phyloP scores from a whole-genome alignment of 2,329 filamentous ascomycete species.

The Pseudocercospora fijiensis region DNA sequence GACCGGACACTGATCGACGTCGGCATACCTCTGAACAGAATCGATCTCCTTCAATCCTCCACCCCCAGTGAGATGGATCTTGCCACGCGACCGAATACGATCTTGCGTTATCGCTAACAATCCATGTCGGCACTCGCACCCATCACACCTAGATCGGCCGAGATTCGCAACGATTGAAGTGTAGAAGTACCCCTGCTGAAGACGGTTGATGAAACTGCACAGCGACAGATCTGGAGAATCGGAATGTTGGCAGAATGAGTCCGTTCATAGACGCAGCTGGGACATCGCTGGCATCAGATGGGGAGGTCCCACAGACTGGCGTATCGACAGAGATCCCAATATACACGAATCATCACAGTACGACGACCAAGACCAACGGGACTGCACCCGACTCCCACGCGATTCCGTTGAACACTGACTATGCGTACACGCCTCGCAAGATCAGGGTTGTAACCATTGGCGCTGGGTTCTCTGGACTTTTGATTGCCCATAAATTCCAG shows the following conservation, averaged over 20 bases:
- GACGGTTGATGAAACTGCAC: background rate
- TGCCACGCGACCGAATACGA: background rate
- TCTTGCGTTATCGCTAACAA: background rate
- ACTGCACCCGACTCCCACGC: background rate
- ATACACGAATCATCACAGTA: background rate
- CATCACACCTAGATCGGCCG: background rate
- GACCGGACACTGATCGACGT: background rate
- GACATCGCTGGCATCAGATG: background rate
- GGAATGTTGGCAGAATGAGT: background rate
- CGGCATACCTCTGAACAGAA: constrained; percentile 1
- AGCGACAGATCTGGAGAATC: background rate
- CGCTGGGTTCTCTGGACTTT: constrained; percentile 13
- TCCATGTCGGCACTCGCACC: background rate
- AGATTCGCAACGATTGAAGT: background rate
- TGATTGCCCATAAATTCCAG: constrained; percentile 9
- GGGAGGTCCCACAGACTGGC: background rate
- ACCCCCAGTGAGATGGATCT: background rate
- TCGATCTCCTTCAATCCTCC: background rate
- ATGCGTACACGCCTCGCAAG: constrained; percentile 5
- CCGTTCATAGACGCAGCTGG: background rate
- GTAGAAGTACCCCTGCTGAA: background rate
- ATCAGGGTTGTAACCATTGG: constrained; percentile 13
- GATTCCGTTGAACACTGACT: constrained; percentile 4
- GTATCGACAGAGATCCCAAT: background rate
- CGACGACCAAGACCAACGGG: background rate